Conservation (phyloP, 164 flowering plant species). For the Protea cynaroides region DNA sequence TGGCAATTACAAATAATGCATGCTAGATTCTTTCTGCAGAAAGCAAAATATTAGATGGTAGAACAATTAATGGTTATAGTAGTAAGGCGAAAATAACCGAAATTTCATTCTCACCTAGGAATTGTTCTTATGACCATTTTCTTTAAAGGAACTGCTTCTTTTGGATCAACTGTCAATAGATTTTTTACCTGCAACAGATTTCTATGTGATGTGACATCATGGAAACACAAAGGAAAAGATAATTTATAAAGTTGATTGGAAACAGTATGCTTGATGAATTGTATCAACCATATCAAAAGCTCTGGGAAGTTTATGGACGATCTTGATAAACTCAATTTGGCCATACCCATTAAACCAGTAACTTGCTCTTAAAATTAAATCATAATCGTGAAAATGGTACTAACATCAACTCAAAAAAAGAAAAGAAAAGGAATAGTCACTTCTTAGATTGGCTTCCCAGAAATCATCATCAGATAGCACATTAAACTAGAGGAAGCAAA, state of each 20-base stretch:
- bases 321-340: too few relatives aligned
- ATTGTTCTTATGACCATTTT: slow-evolving; percentile 72
- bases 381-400: too few relatives aligned
- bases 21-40: not conserved
- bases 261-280: not conserved
- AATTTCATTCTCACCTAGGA: slow-evolving; percentile 52
- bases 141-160: slow-evolving; percentile 54
- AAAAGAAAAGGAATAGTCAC: too few relatives aligned
- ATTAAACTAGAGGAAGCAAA: too few relatives aligned
- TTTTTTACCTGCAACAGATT: slow-evolving; percentile 78
- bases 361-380: too few relatives aligned
- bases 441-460: too few relatives aligned
- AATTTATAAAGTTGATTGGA: not conserved
- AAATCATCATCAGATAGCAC: too few relatives aligned
- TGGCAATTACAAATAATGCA: not conserved
- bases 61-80: not conserved
- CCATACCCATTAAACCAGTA: too few relatives aligned
- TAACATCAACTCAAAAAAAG: too few relatives aligned
- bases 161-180: slow-evolving; percentile 68
- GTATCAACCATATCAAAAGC: not conserved
- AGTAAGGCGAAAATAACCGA: not conserved
- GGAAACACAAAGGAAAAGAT: not conserved
- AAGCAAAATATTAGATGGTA: not conserved
- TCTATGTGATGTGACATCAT: not conserved
- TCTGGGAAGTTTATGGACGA: too few relatives aligned